Evolutionary conservation across 2,329 filamentous ascomycete genomes (phyloP).

Genomic region (Aureobasidium sp.): DNA sequence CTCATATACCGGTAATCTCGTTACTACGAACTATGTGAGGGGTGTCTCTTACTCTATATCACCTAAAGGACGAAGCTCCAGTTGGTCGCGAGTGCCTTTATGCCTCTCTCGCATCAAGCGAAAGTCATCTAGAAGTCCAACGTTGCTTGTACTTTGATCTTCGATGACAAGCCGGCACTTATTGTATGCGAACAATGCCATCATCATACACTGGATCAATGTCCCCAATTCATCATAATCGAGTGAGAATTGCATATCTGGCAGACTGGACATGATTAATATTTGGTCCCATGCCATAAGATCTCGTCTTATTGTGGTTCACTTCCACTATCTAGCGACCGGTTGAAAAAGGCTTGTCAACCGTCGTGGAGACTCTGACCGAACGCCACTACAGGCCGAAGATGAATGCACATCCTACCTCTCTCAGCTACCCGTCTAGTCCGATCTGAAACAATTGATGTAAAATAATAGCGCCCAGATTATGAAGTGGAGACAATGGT

Average conservation of each 20-base stretch:
- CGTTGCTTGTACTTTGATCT: background rate
- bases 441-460: slow-evolving; percentile 17
- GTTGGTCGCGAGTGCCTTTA: background rate
- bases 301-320: background rate
- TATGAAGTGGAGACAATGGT: slow-evolving; percentile 4
- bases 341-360: slow-evolving; percentile 15
- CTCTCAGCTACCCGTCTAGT: background rate
- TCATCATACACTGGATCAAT: background rate
- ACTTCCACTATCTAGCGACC: background rate
- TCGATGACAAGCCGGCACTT: background rate
- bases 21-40: background rate
- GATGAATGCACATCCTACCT: background rate
- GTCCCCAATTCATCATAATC: background rate
- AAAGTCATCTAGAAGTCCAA: background rate
- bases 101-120: background rate
- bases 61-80: background rate
- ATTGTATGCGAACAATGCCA: background rate
- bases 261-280: background rate
- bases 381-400: slow-evolving; percentile 3
- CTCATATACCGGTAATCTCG: background rate
- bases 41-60: background rate
- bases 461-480: slow-evolving; percentile 1
- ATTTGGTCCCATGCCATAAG: background rate
- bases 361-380: background rate
- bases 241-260: background rate